Base-by-base conservation (phyloP, 2,329 filamentous ascomycete genomes). In the Celoporthe dispersa region DNA sequence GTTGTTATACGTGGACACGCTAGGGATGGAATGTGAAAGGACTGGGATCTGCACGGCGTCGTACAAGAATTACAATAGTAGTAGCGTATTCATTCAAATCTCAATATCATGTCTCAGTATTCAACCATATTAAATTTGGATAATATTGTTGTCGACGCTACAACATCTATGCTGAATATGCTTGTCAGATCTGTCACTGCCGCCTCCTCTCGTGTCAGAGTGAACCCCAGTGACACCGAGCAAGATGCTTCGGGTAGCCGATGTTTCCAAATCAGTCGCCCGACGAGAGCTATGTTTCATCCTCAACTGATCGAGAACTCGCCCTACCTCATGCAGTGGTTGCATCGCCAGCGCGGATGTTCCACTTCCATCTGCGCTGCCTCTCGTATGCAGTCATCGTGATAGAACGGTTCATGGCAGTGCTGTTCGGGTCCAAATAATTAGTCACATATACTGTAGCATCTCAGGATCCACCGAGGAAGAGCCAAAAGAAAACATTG, bases 381-480 rank as follows among this genome's bases (percentile, higher is more conserved):
- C 3, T 77, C 71, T 39, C 76, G 75, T 44, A 85, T 80, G 73
- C 86, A 88, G 62, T 80, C 77, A 39, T 79, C 79, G 73, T 88
- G 86, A 69, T 86, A 87, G 0, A 86, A 74, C 2, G 84, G 82
- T 9, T 76, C 79, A 6, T 74, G 68, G 71, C 85, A 87, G 57
- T 75, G 69, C 84, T 87, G 61, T 72, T 28, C 31, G 31, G 22
- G 11, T 39, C 25, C 53, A 69, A 60, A 72, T n/a, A 35, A 16
- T 73, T 53, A 74, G 69, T 57, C 66, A 64, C 55, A 31, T 67
- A 8, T 2, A n/a, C 9, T 2, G 8, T 2, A 44, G 14, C 5
- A 14, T 57, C 53, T 31, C 28, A 31, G 8, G 4, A 62, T 3
- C 16, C 9, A 57, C 7, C 44, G 12, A 5, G 4, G 44, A 1